Percentiles rank a stretch among this genome's conserved stretches.
Evolutionary conservation across 2,329 filamentous ascomycete genomes (phyloP).

Genomic region (Hypoxylon sp.): DNA sequence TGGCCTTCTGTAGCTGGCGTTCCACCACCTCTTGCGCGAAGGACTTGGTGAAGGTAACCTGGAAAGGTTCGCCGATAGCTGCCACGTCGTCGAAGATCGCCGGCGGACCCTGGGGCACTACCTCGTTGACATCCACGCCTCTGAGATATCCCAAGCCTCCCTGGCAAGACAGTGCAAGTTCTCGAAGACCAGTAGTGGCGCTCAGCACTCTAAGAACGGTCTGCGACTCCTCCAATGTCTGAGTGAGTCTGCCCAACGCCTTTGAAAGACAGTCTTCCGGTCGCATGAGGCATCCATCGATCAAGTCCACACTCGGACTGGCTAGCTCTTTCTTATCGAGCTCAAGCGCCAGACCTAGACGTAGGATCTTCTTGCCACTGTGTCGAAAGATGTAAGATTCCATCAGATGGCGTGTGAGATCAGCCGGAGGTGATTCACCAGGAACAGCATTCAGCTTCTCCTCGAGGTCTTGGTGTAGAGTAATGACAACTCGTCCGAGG

Average conservation of each 20-base stretch:
- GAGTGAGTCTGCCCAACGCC: conserved; percentile 62
- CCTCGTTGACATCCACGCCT: conserved; percentile 65
- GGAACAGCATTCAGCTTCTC: conserved; percentile 54
- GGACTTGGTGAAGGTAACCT: conserved; percentile 1
- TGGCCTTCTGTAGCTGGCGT: not conserved
- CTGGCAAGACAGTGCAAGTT: conserved; percentile 73
- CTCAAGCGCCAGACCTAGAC: conserved; percentile 74
- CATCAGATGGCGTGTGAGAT: conserved; percentile 38
- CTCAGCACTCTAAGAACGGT: conserved; percentile 69
- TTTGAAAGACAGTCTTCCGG: conserved; percentile 58
- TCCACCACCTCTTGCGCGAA: conserved; percentile 19
- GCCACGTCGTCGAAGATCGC: conserved; percentile 47
- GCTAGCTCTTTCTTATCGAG: conserved; percentile 63
- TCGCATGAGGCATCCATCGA: conserved; percentile 60
- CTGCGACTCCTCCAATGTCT: conserved; percentile 68
- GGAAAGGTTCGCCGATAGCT: not conserved
- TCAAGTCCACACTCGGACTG: conserved; percentile 60
- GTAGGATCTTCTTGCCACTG: conserved; percentile 67
- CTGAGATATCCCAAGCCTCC: conserved; percentile 73
- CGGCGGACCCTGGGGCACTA: conserved; percentile 51
- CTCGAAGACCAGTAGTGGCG: conserved; percentile 62
- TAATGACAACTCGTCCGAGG: conserved; percentile 29
- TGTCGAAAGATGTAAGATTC: conserved; percentile 63
- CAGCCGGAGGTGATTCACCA: conserved; percentile 29
- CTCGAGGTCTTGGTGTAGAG: conserved; percentile 65